Percentiles rank a stretch among this genome's conserved stretches.
These are phyloP conservation scores for Podaxis pistillaris DNA, from an alignment of 768 basidiomycete genomes.

Conservation along the genomic window DNA sequence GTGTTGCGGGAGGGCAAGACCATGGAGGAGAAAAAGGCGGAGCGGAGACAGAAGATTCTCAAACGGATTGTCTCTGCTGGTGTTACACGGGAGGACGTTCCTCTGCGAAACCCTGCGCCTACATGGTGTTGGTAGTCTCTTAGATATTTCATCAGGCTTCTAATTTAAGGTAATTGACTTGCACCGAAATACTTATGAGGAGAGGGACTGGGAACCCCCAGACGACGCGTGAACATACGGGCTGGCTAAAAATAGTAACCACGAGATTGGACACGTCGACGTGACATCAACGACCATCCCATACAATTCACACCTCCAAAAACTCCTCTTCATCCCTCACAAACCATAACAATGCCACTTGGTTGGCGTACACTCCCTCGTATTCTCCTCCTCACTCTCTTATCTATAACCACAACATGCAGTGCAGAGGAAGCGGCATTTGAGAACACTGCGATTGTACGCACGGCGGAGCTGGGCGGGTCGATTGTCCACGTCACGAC, in stretches of 20 bases:
- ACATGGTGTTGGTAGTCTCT: constrained; percentile 74
- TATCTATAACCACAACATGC: constrained; percentile 36
- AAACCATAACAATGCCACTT: constrained; percentile 38
- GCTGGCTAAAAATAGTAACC: constrained; percentile 19
- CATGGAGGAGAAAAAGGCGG: constrained; percentile 59
- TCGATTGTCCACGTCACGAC: constrained; percentile 86
- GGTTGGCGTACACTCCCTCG: constrained; percentile 47
- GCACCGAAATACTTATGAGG: not conserved
- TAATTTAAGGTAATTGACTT: constrained; percentile 11
- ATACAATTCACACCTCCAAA: constrained; percentile 1
- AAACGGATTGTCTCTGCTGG: constrained; percentile 79
- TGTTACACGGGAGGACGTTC: constrained; percentile 74
- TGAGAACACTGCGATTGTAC: constrained; percentile 88
- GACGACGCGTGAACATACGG: not conserved
- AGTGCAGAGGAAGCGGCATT: constrained; percentile 46
- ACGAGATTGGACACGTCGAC: constrained; percentile 28
- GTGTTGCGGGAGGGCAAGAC: constrained; percentile 82
- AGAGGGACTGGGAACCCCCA: not conserved
- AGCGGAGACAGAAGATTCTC: constrained; percentile 64
- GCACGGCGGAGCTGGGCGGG: constrained; percentile 87
- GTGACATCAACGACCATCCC: constrained; percentile 11
- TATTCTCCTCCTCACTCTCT: constrained; percentile 35
- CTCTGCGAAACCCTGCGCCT: constrained; percentile 69
- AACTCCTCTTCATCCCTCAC: constrained; percentile 15
- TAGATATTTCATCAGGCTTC: constrained; percentile 16